phyloP scores from a whole-genome alignment of 2,329 filamentous ascomycete species.

The Mollisiaceae sp. region DNA sequence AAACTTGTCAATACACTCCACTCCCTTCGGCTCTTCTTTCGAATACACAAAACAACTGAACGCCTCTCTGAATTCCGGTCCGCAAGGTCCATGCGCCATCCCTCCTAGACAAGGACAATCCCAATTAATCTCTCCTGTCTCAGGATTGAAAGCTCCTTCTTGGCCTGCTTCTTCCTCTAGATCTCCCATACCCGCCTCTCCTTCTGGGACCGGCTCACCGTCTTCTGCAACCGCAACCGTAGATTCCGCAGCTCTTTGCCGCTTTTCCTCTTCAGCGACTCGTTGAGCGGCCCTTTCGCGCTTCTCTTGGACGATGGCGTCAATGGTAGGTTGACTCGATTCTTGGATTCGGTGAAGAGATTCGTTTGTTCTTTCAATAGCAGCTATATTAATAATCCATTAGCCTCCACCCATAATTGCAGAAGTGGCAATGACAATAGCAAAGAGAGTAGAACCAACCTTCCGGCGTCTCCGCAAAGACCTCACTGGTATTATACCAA shows the following conservation, averaged over 20 bases:
- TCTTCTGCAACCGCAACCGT: constrained; percentile 32
- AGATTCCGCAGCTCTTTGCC: constrained; percentile 29
- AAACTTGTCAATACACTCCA: constrained; percentile 97
- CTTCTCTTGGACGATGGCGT: constrained; percentile 70
- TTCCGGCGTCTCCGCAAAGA: constrained; percentile 82
- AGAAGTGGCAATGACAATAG: not conserved
- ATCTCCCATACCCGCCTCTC: constrained; percentile 51
- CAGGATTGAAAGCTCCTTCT: constrained; percentile 95
- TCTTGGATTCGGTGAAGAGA: constrained; percentile 47
- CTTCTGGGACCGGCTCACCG: constrained; percentile 24
- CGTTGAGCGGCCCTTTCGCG: constrained; percentile 45
- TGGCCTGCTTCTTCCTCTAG: constrained; percentile 83
- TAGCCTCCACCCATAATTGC: not conserved
- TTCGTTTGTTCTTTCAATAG: constrained; percentile 45
- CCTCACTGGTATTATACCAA: constrained; percentile 89
- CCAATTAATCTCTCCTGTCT: constrained; percentile 99
- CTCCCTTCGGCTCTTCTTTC: constrained; percentile 92
- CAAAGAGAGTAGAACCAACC: constrained; percentile 53
- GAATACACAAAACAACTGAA: constrained; percentile 99
- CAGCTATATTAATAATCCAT: constrained; percentile 25
- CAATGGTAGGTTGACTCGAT: constrained; percentile 65
- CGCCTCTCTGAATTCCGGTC: constrained; percentile 91
- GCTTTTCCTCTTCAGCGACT: constrained; percentile 36
- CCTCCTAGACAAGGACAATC: constrained; percentile 96
- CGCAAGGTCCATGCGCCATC: constrained; percentile 96